A percentile compares a stretch with the other conserved stretches of the same genome.
Evolutionary conservation across 345 rosid genomes (phyloP).

Genomic region (Linum trigynum): DNA sequence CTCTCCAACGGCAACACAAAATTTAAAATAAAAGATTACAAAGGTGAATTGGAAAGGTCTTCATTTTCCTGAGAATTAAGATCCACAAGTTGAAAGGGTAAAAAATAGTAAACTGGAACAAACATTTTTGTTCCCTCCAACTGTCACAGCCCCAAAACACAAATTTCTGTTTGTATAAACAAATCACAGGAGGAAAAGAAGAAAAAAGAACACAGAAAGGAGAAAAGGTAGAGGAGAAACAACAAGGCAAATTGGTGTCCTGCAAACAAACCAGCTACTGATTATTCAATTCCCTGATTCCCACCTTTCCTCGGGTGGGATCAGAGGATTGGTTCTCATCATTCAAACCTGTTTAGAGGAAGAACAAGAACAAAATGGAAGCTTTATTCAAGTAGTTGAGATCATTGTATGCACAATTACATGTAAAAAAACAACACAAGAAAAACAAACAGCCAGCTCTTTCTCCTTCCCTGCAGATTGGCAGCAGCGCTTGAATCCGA

Average conservation of each 20-base stretch:
- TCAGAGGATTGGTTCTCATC: conserved; percentile 44
- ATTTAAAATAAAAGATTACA: too few relatives aligned
- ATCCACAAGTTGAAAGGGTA: background rate
- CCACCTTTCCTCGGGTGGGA: conserved; percentile 30
- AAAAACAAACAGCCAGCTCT: background rate
- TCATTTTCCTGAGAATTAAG: too few relatives aligned
- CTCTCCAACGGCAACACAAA: too few relatives aligned
- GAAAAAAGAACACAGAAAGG: background rate
- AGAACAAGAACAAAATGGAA: background rate
- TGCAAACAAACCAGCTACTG: background rate
- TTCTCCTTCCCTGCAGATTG: background rate
- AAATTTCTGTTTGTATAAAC: background rate
- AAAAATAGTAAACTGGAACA: background rate
- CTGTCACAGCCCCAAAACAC: background rate
- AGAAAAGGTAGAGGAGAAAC: background rate
- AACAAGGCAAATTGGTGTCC: background rate
- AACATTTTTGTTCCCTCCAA: background rate
- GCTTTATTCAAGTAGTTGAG: background rate
- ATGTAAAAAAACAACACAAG: background rate
- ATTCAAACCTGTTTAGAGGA: background rate
- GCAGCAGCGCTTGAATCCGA: background rate
- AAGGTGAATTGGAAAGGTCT: too few relatives aligned
- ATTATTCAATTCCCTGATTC: conserved; percentile 58
- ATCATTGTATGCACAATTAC: conserved; percentile 2
- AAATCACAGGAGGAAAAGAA: background rate